These are phyloP conservation scores for Begonia masoniana DNA, from an alignment of 306 rosid species.

Conservation along the genomic window DNA sequence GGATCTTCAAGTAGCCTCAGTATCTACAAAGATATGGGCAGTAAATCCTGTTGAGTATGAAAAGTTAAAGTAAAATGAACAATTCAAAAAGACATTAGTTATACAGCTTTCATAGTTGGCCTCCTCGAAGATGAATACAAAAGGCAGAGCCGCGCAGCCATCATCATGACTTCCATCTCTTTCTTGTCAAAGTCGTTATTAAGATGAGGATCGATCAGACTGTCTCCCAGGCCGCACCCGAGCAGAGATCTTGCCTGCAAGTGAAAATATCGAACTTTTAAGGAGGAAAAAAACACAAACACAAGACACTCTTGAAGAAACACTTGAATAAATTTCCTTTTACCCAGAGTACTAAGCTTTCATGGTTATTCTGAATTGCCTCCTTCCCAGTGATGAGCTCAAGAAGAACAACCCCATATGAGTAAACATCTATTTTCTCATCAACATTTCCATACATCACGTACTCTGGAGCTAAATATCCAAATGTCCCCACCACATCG, in stretches of 20 bases:
- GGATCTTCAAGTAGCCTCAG: slow-evolving; percentile 29
- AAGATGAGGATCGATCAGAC: slow-evolving; percentile 28
- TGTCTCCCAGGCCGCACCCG: slow-evolving; percentile 17
- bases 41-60: neutral
- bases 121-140: slow-evolving; percentile 31
- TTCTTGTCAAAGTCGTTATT: slow-evolving; percentile 25
- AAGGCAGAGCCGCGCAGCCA: slow-evolving; percentile 32
- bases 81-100: neutral
- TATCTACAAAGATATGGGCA: slow-evolving; percentile 13
- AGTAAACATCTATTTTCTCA: slow-evolving; percentile 41
- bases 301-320: neutral
- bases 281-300: neutral
- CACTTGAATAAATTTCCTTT: neutral
- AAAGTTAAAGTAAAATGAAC: neutral
- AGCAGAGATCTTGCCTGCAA: slow-evolving; percentile 35
- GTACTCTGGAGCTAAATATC: slow-evolving; percentile 35
- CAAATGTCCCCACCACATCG: slow-evolving; percentile 28
- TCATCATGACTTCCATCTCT: slow-evolving; percentile 29
- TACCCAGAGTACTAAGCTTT: slow-evolving; percentile 40
- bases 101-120: slow-evolving; percentile 31
- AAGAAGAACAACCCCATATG: slow-evolving; percentile 37
- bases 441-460: slow-evolving; percentile 32
- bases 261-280: slow-evolving; percentile 8
- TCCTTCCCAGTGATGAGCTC: slow-evolving; percentile 42
- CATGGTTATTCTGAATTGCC: slow-evolving; percentile 25